These are phyloP conservation scores for Penicillium egyptiacum DNA, from an alignment of 495 filamentous ascomycete genomes.

Conservation along the genomic window DNA sequence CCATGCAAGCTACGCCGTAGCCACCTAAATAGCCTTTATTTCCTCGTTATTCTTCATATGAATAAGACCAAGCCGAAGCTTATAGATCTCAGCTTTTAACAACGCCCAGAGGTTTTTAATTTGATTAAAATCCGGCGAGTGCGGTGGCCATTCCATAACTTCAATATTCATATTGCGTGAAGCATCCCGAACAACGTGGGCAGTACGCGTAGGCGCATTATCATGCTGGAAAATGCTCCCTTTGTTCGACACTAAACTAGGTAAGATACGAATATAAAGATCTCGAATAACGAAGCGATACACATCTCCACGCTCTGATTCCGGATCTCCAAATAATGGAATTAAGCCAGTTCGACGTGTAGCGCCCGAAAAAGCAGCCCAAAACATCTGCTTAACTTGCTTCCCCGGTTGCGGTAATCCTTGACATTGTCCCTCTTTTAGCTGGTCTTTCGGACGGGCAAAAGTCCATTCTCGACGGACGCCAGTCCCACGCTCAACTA, in stretches of 20 bases:
- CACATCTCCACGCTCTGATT: not conserved
- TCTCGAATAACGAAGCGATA: not conserved
- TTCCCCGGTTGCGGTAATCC: constrained; percentile 6
- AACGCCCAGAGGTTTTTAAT: too few relatives aligned
- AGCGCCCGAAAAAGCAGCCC: constrained; percentile 18
- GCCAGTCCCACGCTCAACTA: too few relatives aligned
- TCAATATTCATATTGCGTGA: too few relatives aligned
- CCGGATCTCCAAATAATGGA: constrained; percentile 9
- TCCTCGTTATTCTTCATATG: too few relatives aligned
- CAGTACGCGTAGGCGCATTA: constrained; percentile 24
- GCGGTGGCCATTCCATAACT: too few relatives aligned
- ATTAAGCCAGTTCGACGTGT: constrained; percentile 8
- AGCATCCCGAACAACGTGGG: constrained; percentile 12
- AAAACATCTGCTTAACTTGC: constrained; percentile 17
- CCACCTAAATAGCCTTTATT: too few relatives aligned
- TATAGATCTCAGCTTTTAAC: too few relatives aligned
- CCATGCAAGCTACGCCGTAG: too few relatives aligned
- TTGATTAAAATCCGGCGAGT: too few relatives aligned
- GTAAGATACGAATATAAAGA: constrained; percentile 6
- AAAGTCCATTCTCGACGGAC: too few relatives aligned
- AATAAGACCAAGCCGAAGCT: constrained; percentile 10
- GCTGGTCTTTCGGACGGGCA: too few relatives aligned
- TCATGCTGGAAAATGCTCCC: constrained; percentile 26
- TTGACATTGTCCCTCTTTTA: not conserved
- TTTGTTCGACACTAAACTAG: constrained; percentile 7